Evolutionary conservation across 2,329 filamentous ascomycete species (phyloP).

Genomic region (Botrytis elliptica): DNA sequence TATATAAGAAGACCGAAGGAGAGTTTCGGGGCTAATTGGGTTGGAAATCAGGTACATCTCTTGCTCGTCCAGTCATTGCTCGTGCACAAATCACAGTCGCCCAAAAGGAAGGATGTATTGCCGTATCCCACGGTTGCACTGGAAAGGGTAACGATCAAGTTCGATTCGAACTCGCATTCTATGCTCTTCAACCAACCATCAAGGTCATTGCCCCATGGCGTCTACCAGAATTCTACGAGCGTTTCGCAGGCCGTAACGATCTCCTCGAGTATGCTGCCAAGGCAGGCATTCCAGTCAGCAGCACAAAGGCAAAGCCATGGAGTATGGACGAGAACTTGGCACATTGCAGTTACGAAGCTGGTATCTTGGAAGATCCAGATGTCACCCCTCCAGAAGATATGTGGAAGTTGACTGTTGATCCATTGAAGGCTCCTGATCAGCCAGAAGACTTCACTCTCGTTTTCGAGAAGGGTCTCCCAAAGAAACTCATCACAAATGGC

Average conservation of each 20-base stretch:
- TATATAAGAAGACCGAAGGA: background rate
- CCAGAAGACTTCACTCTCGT: slow-evolving; percentile 69
- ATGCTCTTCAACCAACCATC: slow-evolving; percentile 61
- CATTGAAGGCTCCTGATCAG: slow-evolving; percentile 66
- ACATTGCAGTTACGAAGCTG: slow-evolving; percentile 78
- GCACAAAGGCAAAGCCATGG: slow-evolving; percentile 71
- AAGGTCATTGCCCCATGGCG: slow-evolving; percentile 76
- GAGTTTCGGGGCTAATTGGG: background rate
- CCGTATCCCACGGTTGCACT: slow-evolving; percentile 56
- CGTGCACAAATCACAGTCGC: slow-evolving; percentile 64
- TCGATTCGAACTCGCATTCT: slow-evolving; percentile 63
- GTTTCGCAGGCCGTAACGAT: slow-evolving; percentile 69
- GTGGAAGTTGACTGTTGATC: slow-evolving; percentile 74
- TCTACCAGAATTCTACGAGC: slow-evolving; percentile 66
- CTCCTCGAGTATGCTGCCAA: slow-evolving; percentile 69
- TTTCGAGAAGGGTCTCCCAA: slow-evolving; percentile 74
- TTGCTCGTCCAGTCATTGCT: slow-evolving; percentile 70
- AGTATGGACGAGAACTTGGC: slow-evolving; percentile 68
- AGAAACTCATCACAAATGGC: slow-evolving; percentile 58
- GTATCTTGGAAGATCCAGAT: slow-evolving; percentile 66
- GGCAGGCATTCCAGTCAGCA: slow-evolving; percentile 68
- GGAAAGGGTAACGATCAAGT: slow-evolving; percentile 67
- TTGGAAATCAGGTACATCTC: slow-evolving; percentile 49
- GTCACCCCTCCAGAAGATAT: slow-evolving; percentile 71
- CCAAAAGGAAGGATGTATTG: slow-evolving; percentile 53